phyloP scores from a whole-genome alignment of 2,329 filamentous ascomycete genomes.

The Cytospora schulzeri region DNA sequence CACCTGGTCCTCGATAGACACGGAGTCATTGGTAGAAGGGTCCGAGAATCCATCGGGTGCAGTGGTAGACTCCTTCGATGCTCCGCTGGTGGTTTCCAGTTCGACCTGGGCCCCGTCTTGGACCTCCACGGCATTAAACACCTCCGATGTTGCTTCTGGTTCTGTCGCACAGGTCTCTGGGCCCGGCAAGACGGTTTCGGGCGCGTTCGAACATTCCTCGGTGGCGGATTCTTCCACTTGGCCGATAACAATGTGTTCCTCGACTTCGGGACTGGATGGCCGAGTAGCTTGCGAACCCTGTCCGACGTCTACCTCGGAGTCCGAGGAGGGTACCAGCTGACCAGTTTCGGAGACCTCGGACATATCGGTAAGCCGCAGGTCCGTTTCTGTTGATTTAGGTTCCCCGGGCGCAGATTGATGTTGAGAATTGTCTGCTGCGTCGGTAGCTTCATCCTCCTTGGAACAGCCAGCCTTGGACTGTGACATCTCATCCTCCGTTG shows the following conservation, averaged over 20 bases:
- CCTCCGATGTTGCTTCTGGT: constrained; percentile 1
- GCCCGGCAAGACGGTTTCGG: not conserved
- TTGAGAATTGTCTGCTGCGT: not conserved
- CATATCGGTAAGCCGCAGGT: not conserved
- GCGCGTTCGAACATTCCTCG: not conserved
- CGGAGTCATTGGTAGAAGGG: not conserved
- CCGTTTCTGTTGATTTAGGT: not conserved
- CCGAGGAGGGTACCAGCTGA: not conserved
- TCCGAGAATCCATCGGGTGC: not conserved
- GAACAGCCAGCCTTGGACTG: constrained; percentile 13
- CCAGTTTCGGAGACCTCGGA: constrained; percentile 8
- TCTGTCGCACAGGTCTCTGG: not conserved
- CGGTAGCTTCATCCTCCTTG: constrained; percentile 12
- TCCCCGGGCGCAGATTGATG: not conserved
- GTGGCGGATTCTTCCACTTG: not conserved
- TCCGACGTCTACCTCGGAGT: not conserved
- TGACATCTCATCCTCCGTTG: constrained; percentile 11
- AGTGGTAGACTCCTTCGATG: not conserved
- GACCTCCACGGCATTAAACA: not conserved
- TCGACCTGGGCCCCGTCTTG: not conserved
- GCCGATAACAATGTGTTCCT: not conserved
- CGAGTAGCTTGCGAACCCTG: constrained; percentile 2
- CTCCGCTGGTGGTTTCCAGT: not conserved
- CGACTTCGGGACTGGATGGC: not conserved
- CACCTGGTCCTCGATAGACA: not conserved